phyloP scores from a whole-genome alignment of 73 alveolate genomes.

The Tetrahymena elliotti region DNA sequence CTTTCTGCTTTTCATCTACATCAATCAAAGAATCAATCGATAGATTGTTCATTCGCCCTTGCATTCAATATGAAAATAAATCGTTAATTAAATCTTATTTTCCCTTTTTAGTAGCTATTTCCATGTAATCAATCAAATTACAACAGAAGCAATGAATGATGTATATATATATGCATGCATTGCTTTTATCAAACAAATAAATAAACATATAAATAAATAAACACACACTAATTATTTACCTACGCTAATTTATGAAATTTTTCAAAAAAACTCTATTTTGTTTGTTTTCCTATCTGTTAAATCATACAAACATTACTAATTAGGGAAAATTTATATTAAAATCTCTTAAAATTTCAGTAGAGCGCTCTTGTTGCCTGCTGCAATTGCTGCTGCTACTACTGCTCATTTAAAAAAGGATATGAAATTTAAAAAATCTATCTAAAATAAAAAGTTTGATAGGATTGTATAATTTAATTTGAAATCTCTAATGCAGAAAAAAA shows the following conservation, averaged over 20 bases:
- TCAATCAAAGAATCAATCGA: no score
- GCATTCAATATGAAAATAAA: background rate
- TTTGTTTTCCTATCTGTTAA: background rate
- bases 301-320: background rate
- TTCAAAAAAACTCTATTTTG: background rate
- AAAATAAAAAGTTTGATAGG: background rate
- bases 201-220: no score
- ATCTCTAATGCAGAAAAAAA: background rate
- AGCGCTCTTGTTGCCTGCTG: background rate
- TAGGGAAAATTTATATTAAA: background rate
- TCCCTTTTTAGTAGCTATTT: background rate
- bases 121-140: background rate
- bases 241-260: background rate
- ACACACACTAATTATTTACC: no score
- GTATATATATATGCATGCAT: background rate
- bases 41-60: background rate
- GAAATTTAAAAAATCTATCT: background rate
- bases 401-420: background rate
- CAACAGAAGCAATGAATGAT: background rate
- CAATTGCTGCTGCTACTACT: no score
- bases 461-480: background rate
- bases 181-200: background rate
- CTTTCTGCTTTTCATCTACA: background rate
- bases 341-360: background rate
- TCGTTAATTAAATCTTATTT: background rate